Base-by-base conservation (phyloP, 306 rosid species). In the Luffa acutangula region DNA sequence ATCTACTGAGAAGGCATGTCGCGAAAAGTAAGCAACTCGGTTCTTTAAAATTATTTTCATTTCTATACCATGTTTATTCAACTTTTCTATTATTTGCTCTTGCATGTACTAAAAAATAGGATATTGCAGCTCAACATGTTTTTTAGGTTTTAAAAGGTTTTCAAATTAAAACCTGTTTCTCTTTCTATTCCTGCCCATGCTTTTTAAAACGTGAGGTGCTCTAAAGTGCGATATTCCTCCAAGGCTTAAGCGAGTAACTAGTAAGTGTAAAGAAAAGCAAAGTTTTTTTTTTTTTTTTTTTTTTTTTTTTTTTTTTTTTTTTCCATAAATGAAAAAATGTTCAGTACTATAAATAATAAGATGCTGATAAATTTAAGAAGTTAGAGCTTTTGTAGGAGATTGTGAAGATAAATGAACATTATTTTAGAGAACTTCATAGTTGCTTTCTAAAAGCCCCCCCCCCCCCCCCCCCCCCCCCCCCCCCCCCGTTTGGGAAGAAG, bases 1-100 rank as follows among this genome's bases (percentile, higher is more conserved):
- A 86, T 86, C 94, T 8, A 92, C 97, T 13, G 97, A 93, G 86
- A 90, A 86, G 76, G 92, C 97, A 56, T 92, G 98, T 87, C 93
- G 76, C 78, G 97, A 95, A 89, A 95, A 95, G 97, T 95, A 84
- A 88, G 76, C 78, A 52, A 62, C 82, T 59, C 63, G 60, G 25
- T 63, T 80, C 10, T 42, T 9, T 48, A 56, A 64, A n/a, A 78
- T 31, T 73, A 76, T 78, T 21, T 17, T 21, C 54, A 45, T 25
- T 21, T 15, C 13, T 46, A 20, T 2, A 11, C 48, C 2, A 11
- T 3, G 46, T 36, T 18, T 17, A 25, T 69, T 71, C 34, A 21
- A 45, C 57, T 71, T 17, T n/a, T 20, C 20, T 21, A 9, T 43
- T 18, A 42, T 43, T 10, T 25, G 4, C 2, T 13, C 42, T 72